These are phyloP conservation scores for Yamadazyma endophytica DNA, from an alignment of 805 yeast genomes.

Conservation along the genomic window DNA sequence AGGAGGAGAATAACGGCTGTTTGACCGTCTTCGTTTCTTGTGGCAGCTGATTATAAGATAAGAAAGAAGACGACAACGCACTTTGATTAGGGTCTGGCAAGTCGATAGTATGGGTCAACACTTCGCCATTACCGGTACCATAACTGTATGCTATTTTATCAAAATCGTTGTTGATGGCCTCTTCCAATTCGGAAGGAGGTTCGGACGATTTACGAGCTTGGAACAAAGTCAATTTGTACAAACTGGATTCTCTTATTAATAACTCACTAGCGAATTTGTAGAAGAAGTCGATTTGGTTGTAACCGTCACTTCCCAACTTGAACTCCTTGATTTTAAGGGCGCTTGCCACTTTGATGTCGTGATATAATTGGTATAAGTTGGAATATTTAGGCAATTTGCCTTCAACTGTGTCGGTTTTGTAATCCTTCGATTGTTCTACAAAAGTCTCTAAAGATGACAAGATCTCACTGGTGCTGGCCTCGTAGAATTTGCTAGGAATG, in stretches of 20 bases:
- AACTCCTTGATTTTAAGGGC: slow-evolving; percentile 44
- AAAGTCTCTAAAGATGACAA: slow-evolving; percentile 37
- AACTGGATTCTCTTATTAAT: slow-evolving; percentile 55
- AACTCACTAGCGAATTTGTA: slow-evolving; percentile 61
- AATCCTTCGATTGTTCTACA: slow-evolving; percentile 24
- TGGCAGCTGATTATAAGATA: slow-evolving; percentile 7
- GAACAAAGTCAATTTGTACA: slow-evolving; percentile 29
- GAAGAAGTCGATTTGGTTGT: slow-evolving; percentile 55
- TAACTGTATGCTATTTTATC: slow-evolving; percentile 53
- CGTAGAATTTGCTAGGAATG: slow-evolving; percentile 47
- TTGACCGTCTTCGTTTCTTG: slow-evolving; percentile 48
- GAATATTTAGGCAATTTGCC: slow-evolving; percentile 42
- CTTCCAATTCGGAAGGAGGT: slow-evolving; percentile 22
- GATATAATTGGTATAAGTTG: slow-evolving; percentile 54
- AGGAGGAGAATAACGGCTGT: slow-evolving; percentile 75
- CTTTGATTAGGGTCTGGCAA: slow-evolving; percentile 24
- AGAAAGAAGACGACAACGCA: slow-evolving; percentile 10
- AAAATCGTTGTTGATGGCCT: slow-evolving; percentile 54
- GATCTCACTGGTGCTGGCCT: slow-evolving; percentile 40
- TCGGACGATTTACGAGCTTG: slow-evolving; percentile 4
- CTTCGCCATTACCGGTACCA: slow-evolving; percentile 56
- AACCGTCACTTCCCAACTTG: slow-evolving; percentile 46
- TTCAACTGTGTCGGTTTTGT: slow-evolving; percentile 36
- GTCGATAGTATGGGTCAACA: slow-evolving; percentile 34
- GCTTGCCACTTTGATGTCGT: slow-evolving; percentile 60